Conservation (phyloP, 164 flowering plant genomes). For the Annona squamosa region DNA sequence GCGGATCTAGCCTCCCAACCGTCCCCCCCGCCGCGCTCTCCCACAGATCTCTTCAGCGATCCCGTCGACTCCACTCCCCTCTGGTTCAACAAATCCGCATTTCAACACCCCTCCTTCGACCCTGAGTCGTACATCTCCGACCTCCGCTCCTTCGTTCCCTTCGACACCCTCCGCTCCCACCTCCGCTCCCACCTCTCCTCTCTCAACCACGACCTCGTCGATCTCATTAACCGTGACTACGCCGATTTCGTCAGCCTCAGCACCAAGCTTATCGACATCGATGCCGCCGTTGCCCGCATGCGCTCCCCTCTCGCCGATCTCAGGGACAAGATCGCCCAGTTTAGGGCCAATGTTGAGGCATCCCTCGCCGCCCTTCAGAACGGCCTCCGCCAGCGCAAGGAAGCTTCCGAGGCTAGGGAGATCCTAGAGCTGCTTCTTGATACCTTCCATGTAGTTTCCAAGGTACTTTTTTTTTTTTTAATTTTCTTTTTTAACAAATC, state of each 20-base stretch:
- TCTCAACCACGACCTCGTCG: slow-evolving; percentile 79
- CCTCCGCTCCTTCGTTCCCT: slow-evolving; percentile 91
- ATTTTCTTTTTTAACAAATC: background rate
- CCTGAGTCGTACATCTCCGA: slow-evolving; percentile 82
- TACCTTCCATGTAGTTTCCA: slow-evolving; percentile 89
- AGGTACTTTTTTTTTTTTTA: slow-evolving; percentile 39
- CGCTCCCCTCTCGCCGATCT: slow-evolving; percentile 82
- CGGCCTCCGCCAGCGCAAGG: slow-evolving; percentile 62
- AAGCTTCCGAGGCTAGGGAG: slow-evolving; percentile 76
- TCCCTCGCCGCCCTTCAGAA: slow-evolving; percentile 33
- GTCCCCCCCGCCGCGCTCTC: slow-evolving; percentile 10
- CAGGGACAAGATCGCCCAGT: slow-evolving; percentile 58
- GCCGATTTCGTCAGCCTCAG: slow-evolving; percentile 84
- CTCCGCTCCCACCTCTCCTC: slow-evolving; percentile 71
- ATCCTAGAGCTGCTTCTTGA: slow-evolving; percentile 75
- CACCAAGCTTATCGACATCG: slow-evolving; percentile 92
- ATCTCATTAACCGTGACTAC: slow-evolving; percentile 90
- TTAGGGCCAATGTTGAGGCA: slow-evolving; percentile 20
- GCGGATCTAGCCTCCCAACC: slow-evolving; percentile 1
- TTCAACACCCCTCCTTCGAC: slow-evolving; percentile 61
- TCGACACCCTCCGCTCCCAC: slow-evolving; percentile 84
- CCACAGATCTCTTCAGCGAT: slow-evolving; percentile 70
- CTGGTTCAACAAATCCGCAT: slow-evolving; percentile 71
- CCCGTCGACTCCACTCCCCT: slow-evolving; percentile 67
- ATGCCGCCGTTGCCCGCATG: slow-evolving; percentile 72